Evolutionary conservation across 768 basidiomycete species (phyloP).

Genomic region (Polyporus arcularius): DNA sequence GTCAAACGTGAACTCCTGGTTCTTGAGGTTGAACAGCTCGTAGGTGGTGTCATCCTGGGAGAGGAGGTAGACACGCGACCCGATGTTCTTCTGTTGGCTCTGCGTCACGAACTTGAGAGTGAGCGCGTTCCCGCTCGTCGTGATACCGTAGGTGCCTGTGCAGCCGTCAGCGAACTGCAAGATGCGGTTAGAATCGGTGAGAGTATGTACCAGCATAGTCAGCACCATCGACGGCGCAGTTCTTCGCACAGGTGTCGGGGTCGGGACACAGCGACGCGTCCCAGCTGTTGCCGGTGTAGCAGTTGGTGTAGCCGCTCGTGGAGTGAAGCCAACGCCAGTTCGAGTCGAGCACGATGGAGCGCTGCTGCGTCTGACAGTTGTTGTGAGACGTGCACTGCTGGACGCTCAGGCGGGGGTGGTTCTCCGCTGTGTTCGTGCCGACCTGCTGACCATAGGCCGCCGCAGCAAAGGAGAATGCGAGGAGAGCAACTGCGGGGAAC

Average conservation of each 20-base stretch:
- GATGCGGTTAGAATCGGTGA: no score
- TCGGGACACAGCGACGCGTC: slow-evolving; percentile 53
- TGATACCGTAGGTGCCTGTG: slow-evolving; percentile 38
- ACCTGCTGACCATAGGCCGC: slow-evolving; percentile 50
- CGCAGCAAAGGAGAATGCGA: slow-evolving; percentile 32
- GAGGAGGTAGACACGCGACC: slow-evolving; percentile 52
- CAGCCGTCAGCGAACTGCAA: slow-evolving; percentile 1
- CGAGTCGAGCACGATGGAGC: slow-evolving; percentile 44
- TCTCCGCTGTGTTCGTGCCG: slow-evolving; percentile 49
- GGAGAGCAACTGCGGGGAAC: slow-evolving; percentile 32
- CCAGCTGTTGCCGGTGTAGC: slow-evolving; percentile 62
- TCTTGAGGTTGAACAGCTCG: slow-evolving; percentile 50
- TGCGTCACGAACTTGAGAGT: slow-evolving; percentile 36
- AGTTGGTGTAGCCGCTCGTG: slow-evolving; percentile 39
- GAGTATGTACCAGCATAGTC: slow-evolving; percentile 30
- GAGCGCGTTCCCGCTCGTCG: slow-evolving; percentile 33
- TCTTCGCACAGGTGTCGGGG: slow-evolving; percentile 45
- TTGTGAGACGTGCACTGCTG: slow-evolving; percentile 48
- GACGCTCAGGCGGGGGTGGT: slow-evolving; percentile 46
- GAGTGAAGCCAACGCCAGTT: slow-evolving; percentile 45
- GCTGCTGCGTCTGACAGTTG: slow-evolving; percentile 35
- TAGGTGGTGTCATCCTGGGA: slow-evolving; percentile 39
- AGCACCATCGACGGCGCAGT: slow-evolving; percentile 37
- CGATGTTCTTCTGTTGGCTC: slow-evolving; percentile 32
- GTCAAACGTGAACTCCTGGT: slow-evolving; percentile 62